Conservation (phyloP, 1,139 yeast species). For the Suhomyces panamericanus region DNA sequence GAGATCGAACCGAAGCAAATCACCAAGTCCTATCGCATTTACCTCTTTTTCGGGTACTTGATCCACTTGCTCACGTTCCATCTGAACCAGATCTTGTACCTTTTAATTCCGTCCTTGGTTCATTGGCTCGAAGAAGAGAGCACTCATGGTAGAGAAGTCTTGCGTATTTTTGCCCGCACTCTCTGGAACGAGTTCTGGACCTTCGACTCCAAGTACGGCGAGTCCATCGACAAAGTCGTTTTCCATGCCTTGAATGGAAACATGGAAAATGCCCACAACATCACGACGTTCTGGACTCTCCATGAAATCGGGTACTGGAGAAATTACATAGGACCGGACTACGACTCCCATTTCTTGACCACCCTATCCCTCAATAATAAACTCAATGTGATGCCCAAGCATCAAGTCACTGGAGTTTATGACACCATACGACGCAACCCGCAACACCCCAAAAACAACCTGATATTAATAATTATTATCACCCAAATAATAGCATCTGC, state of each 20-base stretch:
- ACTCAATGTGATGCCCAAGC: conserved; percentile 2
- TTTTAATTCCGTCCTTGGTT: conserved; percentile 35
- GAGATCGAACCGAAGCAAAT: conserved; percentile 31
- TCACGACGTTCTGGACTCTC: conserved; percentile 31
- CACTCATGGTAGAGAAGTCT: conserved; percentile 6
- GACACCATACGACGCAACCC: conserved; percentile 17
- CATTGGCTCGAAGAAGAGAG: conserved; percentile 40
- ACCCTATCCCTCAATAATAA: conserved; percentile 20
- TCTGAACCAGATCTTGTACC: conserved; percentile 32
- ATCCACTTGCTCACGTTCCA: conserved; percentile 36
- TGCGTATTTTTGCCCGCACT: conserved; percentile 14
- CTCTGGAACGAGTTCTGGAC: conserved; percentile 34
- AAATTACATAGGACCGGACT: conserved; percentile 20
- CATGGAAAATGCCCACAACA: conserved; percentile 11
- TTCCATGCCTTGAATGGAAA: conserved; percentile 22
- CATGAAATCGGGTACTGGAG: conserved; percentile 35
- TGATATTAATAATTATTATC: conserved; percentile 22
- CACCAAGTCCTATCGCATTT: conserved; percentile 22
- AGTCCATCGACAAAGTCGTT: conserved; percentile 12
- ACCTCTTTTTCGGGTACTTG: conserved; percentile 36
- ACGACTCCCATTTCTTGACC: conserved; percentile 23
- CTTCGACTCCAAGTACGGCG: conserved; percentile 24
- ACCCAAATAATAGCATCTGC: conserved; percentile 13
- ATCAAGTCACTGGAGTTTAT: conserved; percentile 12
- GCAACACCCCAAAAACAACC: conserved; percentile 28